Percentiles rank a stretch among this genome's conserved stretches.
Conservation (phyloP, 2,329 filamentous ascomycete species). For the Nothopassalora personata region DNA sequence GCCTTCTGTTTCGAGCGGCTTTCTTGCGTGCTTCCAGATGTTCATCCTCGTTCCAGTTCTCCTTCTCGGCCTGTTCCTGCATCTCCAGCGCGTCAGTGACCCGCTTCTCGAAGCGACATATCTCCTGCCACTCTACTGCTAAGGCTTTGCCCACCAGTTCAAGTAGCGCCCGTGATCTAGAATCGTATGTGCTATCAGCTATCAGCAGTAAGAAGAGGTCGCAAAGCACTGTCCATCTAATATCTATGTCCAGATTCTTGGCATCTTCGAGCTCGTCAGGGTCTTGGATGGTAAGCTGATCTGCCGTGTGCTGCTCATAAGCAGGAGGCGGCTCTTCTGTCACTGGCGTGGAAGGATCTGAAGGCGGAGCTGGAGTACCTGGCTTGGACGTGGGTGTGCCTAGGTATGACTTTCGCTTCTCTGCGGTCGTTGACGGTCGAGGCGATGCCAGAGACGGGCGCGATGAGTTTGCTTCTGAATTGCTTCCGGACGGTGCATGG, state of each 20-base stretch:
- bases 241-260: conserved; percentile 85
- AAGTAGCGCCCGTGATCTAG: conserved; percentile 76
- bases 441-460: conserved; percentile 27
- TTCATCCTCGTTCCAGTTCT: conserved; percentile 96
- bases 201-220: conserved; percentile 94
- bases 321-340: conserved; percentile 41
- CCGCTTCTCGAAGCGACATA: conserved; percentile 93
- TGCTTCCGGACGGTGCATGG: conserved; percentile 10
- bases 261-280: conserved; percentile 77
- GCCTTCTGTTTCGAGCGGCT: conserved; percentile 70
- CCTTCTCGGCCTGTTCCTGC: conserved; percentile 89
- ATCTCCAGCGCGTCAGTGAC: conserved; percentile 96
- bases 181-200: conserved; percentile 88
- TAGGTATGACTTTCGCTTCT: conserved; percentile 15
- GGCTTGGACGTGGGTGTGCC: conserved; percentile 22
- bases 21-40: conserved; percentile 86
- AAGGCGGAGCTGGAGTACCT: conserved; percentile 32
- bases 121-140: conserved; percentile 82
- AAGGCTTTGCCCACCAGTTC: conserved; percentile 77
- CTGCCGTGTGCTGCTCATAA: conserved; percentile 59
- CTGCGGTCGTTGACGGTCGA: conserved; percentile 16
- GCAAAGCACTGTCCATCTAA: conserved; percentile 94
- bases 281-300: conserved; percentile 72
- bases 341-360: conserved; percentile 7
- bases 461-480: conserved; percentile 27